These are phyloP conservation scores for Withania somnifera DNA, from an alignment of 305 asterid species.

Conservation along the genomic window DNA sequence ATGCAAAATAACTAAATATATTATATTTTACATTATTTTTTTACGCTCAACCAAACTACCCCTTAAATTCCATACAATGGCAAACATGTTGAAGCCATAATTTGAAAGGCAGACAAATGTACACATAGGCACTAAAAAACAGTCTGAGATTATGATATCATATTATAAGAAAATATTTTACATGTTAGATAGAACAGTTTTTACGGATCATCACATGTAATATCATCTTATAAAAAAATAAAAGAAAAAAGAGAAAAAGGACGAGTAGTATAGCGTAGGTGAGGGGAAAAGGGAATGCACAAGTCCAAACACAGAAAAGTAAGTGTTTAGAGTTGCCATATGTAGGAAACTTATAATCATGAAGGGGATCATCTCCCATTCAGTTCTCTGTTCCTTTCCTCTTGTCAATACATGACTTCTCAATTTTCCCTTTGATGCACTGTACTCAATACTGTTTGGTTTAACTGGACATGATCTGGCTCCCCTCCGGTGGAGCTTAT, in stretches of 20 bases:
- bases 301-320: not conserved
- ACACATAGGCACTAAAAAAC: not conserved
- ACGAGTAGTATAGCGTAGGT: not conserved
- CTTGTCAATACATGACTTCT: conserved; percentile 1
- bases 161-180: not conserved
- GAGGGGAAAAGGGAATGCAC: not conserved
- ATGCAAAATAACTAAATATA: too few species aligned
- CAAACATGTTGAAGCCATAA: not conserved
- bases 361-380: not conserved
- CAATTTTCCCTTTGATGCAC: not conserved
- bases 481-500: too few species aligned
- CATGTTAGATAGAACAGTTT: not conserved
- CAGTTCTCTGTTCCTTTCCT: not conserved
- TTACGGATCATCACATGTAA: not conserved
- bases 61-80: not conserved
- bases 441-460: not conserved
- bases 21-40: too few species aligned
- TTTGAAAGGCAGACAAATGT: not conserved
- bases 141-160: not conserved
- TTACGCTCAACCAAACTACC: too few species aligned
- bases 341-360: conserved; percentile 2
- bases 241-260: not conserved
- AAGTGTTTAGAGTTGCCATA: not conserved
- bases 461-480: not conserved
- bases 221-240: not conserved